Percentiles rank a stretch among this genome's conserved stretches.
phyloP scores from a whole-genome alignment of 1,284 basidiomycete genomes.

The Ganoderma lingzhi region DNA sequence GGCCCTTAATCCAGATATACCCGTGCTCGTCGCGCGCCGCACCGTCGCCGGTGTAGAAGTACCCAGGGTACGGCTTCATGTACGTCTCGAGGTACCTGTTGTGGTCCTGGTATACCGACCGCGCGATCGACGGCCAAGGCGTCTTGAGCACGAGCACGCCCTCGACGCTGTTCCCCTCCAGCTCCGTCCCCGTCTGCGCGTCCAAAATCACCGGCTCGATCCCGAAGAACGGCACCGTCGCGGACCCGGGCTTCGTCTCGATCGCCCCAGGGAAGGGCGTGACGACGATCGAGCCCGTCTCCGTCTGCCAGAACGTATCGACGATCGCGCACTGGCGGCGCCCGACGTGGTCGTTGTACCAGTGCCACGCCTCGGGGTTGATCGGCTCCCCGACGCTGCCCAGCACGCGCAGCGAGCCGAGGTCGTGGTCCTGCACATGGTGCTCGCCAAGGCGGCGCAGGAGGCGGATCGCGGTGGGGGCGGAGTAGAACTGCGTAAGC shows the following conservation, averaged over 20 bases:
- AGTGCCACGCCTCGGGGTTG: slow-evolving; percentile 99
- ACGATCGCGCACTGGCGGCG: slow-evolving; percentile 92
- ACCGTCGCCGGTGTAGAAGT: slow-evolving; percentile 97
- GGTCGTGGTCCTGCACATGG: slow-evolving; percentile 87
- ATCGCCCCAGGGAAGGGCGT: slow-evolving; percentile 97
- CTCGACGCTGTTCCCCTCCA: slow-evolving; percentile 87
- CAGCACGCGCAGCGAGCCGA: slow-evolving; percentile 86
- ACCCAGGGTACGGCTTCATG: slow-evolving; percentile 90
- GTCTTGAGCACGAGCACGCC: slow-evolving; percentile 89
- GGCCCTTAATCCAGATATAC: slow-evolving; percentile 98
- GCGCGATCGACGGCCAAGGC: slow-evolving; percentile 98
- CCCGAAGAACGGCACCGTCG: slow-evolving; percentile 98
- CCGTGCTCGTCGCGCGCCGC: slow-evolving; percentile 95
- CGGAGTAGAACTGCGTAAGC: slow-evolving; percentile 94
- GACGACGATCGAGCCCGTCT: slow-evolving; percentile 95
- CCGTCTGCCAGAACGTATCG: slow-evolving; percentile 98
- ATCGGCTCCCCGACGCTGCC: slow-evolving; percentile 98
- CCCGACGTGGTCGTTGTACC: slow-evolving; percentile 97
- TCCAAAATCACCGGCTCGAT: slow-evolving; percentile 92
- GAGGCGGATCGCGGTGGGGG: slow-evolving; percentile 93
- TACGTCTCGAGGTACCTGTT: slow-evolving; percentile 87
- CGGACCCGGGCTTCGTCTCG: slow-evolving; percentile 95
- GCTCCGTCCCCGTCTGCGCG: slow-evolving; percentile 77
- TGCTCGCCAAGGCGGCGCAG: slow-evolving; percentile 90
- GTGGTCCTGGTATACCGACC: slow-evolving; percentile 94